Evolutionary conservation across 1,139 yeast genomes (phyloP).

Genomic region (Pneumocystis wakefieldiae): DNA sequence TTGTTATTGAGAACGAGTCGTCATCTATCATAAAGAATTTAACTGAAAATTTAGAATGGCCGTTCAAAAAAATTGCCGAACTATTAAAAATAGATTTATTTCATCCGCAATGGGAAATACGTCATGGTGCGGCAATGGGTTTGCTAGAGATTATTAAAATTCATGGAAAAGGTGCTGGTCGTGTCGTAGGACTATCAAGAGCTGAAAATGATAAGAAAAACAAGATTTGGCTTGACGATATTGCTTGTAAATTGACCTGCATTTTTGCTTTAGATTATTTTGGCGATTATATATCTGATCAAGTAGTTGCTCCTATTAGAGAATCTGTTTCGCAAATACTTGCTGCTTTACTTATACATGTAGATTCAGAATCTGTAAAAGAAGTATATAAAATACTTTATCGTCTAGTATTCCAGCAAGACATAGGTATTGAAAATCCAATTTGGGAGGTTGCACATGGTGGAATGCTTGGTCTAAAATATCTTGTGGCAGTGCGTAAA

Average conservation of each 20-base stretch:
- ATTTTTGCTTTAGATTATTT: conserved; percentile 85
- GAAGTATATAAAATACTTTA: conserved; percentile 53
- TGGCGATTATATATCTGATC: conserved; percentile 94
- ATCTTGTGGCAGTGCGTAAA: conserved; percentile 79
- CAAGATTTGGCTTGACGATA: conserved; percentile 62
- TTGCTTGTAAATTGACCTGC: conserved; percentile 73
- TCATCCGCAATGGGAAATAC: conserved; percentile 79
- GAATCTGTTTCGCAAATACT: conserved; percentile 92
- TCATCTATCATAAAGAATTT: conserved; percentile 48
- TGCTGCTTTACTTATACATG: conserved; percentile 70
- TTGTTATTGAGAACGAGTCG: conserved; percentile 68
- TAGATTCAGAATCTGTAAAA: conserved; percentile 39
- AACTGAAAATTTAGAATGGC: conserved; percentile 68
- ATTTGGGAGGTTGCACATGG: conserved; percentile 98
- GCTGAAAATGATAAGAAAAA: conserved; percentile 55
- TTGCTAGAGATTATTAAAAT: conserved; percentile 69
- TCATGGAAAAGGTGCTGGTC: conserved; percentile 80
- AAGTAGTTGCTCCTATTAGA: conserved; percentile 95
- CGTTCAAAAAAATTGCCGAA: conserved; percentile 93
- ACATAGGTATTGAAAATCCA: conserved; percentile 30
- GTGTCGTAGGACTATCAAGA: conserved; percentile 47
- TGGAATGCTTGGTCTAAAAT: conserved; percentile 85
- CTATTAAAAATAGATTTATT: conserved; percentile 64
- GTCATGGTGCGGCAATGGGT: conserved; percentile 94
- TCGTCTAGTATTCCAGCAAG: conserved; percentile 53